Conservation (phyloP, 139 green algal genomes). For the Pseudopediastrum boryanum region DNA sequence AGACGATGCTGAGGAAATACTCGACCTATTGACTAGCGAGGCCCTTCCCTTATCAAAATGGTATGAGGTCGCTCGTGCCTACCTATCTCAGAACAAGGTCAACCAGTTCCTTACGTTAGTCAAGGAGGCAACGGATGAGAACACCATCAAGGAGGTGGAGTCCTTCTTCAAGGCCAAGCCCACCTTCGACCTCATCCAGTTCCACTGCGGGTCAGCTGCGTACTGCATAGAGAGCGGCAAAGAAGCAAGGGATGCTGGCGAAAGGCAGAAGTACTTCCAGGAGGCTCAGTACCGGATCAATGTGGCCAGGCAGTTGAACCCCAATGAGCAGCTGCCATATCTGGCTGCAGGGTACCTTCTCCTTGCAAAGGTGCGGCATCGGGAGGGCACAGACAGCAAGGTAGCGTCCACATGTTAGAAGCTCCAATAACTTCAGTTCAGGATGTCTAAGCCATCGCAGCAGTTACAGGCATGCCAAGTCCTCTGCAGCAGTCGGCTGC, state of each 20-base stretch:
- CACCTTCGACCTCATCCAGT: slow-evolving; percentile 73
- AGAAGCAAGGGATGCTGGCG: slow-evolving; percentile 40
- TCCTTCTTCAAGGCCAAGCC: slow-evolving; percentile 44
- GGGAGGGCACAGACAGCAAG: no score
- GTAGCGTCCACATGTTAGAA: no score
- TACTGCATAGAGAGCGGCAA: slow-evolving; percentile 55
- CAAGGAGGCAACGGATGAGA: slow-evolving; percentile 35
- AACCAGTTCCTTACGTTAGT: slow-evolving; percentile 46
- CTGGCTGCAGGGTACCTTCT: slow-evolving; percentile 63
- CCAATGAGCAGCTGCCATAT: slow-evolving; percentile 68
- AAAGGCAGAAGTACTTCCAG: slow-evolving; percentile 36
- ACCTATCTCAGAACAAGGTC: slow-evolving; percentile 58
- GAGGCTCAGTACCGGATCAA: slow-evolving; percentile 45
- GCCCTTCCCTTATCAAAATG: slow-evolving; percentile 71
- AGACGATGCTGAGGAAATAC: slow-evolving; percentile 61
- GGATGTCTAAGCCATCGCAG: no score
- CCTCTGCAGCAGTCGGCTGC: no score
- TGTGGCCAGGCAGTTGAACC: slow-evolving; percentile 41
- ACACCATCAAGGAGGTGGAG: slow-evolving; percentile 41
- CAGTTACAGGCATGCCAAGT: no score
- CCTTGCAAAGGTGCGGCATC: slow-evolving; percentile 64
- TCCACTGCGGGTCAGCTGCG: slow-evolving; percentile 72
- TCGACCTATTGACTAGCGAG: slow-evolving; percentile 74
- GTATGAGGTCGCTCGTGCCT: slow-evolving; percentile 74
- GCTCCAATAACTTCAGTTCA: no score